Base-by-base conservation (phyloP, 345 rosid genomes). In the Hibiscus mutabilis region DNA sequence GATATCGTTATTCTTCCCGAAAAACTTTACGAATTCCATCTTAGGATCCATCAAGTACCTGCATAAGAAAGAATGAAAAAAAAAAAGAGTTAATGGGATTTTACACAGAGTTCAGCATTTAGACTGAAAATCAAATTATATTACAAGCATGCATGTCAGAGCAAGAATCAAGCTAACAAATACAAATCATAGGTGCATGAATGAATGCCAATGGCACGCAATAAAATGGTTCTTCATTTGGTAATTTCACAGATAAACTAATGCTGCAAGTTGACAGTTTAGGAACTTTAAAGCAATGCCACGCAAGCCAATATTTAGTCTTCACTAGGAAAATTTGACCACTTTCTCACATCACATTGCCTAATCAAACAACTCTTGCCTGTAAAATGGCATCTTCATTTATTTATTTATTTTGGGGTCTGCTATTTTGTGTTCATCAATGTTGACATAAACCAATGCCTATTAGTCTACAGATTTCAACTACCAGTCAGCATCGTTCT, bases 41-140 rank as follows among this genome's bases (percentile, higher is more conserved):
- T 86, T 79, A 14, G 98, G 99, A 75, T 82, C 86, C 98, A 91
- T 88, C 80, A 96, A 79, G 79, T 89, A 96, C 97, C 96, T 96
- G 82, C 82, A 85, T 67, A 74, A 47, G 56, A 24, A 3, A 66
- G 29, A 40, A 2, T 52, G 11, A 8, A 1, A 52, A 7, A 53
- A n/a, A 29, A 13, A 37, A 33, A n/a, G 61, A 69, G 57, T 53
- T 13, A 40, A 22, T 22, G 6, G 12, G 21, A 21, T 51, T 6
- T 22, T 64, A 40, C 49, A 63, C 9, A 14, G 14, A 10, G 29
- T 37, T 63, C 51, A 37, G 18, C 21, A 51, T 51, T 8, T 18
- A 7, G 9, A 68, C 12, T 9, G 24, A 52, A 33, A 52, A 69
- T n/a, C 33, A 52, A 31, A 31, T 31, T 47, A 47, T 16, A 19